These are phyloP conservation scores for Puya raimondii DNA, from an alignment of 176 grass and related monocot genomes.

Conservation along the genomic window DNA sequence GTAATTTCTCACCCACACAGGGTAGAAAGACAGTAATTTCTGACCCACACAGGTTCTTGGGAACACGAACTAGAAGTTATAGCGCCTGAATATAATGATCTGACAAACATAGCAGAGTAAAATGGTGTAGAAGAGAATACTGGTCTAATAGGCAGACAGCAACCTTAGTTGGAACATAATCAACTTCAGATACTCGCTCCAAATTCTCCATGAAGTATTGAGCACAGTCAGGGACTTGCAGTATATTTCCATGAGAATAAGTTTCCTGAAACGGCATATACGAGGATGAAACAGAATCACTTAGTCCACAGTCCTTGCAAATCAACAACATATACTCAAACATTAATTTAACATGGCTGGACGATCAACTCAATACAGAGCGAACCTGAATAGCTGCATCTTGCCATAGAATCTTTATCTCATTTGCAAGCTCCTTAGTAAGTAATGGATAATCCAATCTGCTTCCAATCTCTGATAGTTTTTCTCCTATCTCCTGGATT, in stretches of 20 bases:
- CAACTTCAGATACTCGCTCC: conserved; percentile 51
- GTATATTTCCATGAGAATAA: conserved; percentile 65
- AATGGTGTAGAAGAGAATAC: background rate
- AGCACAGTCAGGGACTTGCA: conserved; percentile 96
- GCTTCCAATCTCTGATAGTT: conserved; percentile 62
- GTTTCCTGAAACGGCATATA: conserved; percentile 55
- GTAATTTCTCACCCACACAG: no score
- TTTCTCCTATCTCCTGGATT: conserved; percentile 71
- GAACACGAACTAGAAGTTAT: no score
- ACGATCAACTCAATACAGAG: background rate
- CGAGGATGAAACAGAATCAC: background rate
- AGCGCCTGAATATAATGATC: background rate
- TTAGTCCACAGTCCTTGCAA: background rate
- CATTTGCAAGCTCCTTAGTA: conserved; percentile 54
- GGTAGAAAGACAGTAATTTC: no score
- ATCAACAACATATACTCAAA: background rate
- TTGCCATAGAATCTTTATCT: conserved; percentile 64
- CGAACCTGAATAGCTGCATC: conserved; percentile 91
- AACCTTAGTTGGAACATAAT: conserved; percentile 97
- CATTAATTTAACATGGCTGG: background rate
- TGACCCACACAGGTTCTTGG: no score
- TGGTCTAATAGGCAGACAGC: background rate
- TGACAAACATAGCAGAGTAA: background rate
- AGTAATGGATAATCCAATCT: conserved; percentile 66
- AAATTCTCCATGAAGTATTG: conserved; percentile 97